Evolutionary conservation across 805 yeast genomes (phyloP), one percentile per base, ranked within the genome.

Genomic region (Metschnikowia koreensis): DNA sequence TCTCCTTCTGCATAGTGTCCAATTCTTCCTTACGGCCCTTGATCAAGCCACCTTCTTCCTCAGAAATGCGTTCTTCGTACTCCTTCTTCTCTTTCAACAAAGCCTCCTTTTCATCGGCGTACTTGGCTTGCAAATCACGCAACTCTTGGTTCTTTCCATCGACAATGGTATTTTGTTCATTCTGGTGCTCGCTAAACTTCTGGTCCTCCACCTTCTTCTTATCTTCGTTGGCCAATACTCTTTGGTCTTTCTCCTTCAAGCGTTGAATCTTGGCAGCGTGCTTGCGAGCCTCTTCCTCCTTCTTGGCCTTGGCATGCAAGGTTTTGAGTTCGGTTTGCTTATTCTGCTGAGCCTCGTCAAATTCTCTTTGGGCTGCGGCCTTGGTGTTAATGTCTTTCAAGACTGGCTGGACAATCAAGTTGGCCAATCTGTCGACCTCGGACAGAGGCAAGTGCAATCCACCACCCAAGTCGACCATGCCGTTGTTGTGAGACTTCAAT

Each of bases 381-480:
- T 87, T 85, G 43, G 75, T 69, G 60, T 81, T 76, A 62, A 93
- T 82, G 67, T 89, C 92, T 38, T 75, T 77, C 62, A 93, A 74
- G 6, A 93, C 91, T 8, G 99, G 99, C 58, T 81, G 77, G 52
- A 94, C 96, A 63, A 88, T 76, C 44, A 83, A 79, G 54, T 82
- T 73, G 17, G 99, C 98, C 73, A 93, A 81, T 47, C 79, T 79
- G 57, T 89, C 86, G 55, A 94, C 81, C 62, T 92, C 97, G 17
- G 75, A 79, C 53, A 80, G 86, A 38, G 87, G 76, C 79, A 93
- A 82, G 62, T 79, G 81, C 52, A 89, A 76, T 1, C 97, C 98
- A 56, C 96, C 97, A 54, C 99, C 99, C 56, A 93, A 71, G 63
- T 89, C 78, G 60, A 90, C 74, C 38, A 69, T 61, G 38, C 78